phyloP scores from a whole-genome alignment of 2,329 filamentous ascomycete genomes.

The Tolypocladium album region DNA sequence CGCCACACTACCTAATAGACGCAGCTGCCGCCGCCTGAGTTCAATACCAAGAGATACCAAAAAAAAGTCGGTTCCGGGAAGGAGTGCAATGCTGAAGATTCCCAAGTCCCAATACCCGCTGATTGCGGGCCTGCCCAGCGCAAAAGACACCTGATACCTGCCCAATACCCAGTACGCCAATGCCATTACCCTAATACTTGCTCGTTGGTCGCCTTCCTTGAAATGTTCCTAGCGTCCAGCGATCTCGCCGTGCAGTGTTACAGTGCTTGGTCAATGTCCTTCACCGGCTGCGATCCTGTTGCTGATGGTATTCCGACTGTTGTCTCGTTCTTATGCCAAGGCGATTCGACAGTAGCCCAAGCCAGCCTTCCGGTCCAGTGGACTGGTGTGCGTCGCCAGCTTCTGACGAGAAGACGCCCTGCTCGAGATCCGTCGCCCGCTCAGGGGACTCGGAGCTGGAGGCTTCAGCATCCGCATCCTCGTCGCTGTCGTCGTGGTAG shows the following conservation, averaged over 20 bases:
- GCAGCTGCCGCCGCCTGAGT: not conserved
- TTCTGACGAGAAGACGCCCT: constrained; percentile 21
- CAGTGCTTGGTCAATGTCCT: not conserved
- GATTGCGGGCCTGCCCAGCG: constrained; percentile 1
- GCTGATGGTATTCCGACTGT: constrained; percentile 11
- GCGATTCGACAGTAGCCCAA: constrained; percentile 24
- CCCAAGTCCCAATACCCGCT: not conserved
- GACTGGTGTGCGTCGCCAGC: constrained; percentile 8
- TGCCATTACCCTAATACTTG: constrained; percentile 1
- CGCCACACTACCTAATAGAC: not conserved
- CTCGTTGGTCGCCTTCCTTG: not conserved
- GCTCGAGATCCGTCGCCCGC: constrained; percentile 30
- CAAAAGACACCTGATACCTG: not conserved
- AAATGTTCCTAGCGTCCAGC: not conserved
- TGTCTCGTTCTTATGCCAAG: constrained; percentile 7
- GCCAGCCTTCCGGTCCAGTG: constrained; percentile 23
- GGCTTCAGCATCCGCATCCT: constrained; percentile 27
- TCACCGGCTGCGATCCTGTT: constrained; percentile 12
- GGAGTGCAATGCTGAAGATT: not conserved
- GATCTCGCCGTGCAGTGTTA: not conserved
- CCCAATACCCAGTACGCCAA: constrained; percentile 2
- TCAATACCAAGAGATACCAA: not conserved
- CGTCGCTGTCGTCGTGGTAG: constrained; percentile 42
- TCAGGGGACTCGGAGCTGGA: constrained; percentile 19
- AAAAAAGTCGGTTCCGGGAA: not conserved